Evolutionary conservation across 2,329 filamentous ascomycete genomes (phyloP).

Genomic region (Pseudocercospora macadamiae): DNA sequence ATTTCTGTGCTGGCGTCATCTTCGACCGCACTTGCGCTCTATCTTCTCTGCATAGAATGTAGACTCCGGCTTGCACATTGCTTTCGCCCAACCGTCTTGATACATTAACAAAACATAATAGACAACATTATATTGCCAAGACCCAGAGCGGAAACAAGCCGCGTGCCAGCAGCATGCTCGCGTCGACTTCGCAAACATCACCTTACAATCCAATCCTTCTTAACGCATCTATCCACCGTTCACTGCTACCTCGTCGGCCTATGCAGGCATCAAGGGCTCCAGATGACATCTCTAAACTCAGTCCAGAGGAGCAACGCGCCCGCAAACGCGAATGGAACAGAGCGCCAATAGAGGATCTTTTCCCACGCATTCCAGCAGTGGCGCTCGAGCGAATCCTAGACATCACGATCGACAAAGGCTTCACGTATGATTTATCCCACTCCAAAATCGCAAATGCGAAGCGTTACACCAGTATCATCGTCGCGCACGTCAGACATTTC

Average conservation of each 20-base stretch:
- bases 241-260: conserved; percentile 3
- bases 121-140: too few relatives aligned
- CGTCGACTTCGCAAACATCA: neutral
- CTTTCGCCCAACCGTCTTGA: too few relatives aligned
- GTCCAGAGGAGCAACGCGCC: conserved; percentile 5
- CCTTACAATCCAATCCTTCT: neutral
- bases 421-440: conserved; percentile 35
- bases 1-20: too few relatives aligned
- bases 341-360: conserved; percentile 32
- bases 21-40: too few relatives aligned
- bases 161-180: neutral
- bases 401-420: conserved; percentile 35
- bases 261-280: neutral
- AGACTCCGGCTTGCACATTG: too few relatives aligned
- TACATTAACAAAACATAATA: too few relatives aligned
- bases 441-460: conserved; percentile 33
- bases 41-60: too few relatives aligned
- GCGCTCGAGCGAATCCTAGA: conserved; percentile 33
- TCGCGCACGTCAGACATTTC: conserved; percentile 64
- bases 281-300: conserved; percentile 3
- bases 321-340: conserved; percentile 36
- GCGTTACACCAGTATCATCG: conserved; percentile 45
- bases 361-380: conserved; percentile 33
- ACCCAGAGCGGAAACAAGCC: conserved; percentile 1
- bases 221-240: neutral